phyloP scores from a whole-genome alignment of 371 early-diverging fungal genomes.

The Circinella umbellata region DNA sequence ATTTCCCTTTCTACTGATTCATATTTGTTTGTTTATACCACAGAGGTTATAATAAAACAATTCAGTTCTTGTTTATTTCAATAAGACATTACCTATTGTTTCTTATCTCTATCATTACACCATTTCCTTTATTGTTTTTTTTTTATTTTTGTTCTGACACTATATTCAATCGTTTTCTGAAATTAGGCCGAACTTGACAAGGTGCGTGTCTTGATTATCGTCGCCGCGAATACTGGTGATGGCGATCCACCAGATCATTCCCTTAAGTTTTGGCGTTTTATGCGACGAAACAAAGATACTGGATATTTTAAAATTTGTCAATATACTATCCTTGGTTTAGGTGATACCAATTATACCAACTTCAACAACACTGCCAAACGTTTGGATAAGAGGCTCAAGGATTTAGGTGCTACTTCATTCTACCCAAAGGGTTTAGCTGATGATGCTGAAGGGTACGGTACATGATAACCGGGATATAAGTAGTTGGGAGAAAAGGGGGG shows the following conservation, averaged over 20 bases:
- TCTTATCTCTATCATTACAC: neutral
- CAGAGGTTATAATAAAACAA: no score
- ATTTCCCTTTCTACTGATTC: no score
- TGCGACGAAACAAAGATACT: slow-evolving; percentile 68
- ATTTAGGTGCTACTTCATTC: slow-evolving; percentile 76
- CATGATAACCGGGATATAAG: neutral
- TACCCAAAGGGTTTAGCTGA: slow-evolving; percentile 84
- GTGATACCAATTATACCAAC: slow-evolving; percentile 93
- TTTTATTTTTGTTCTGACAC: no score
- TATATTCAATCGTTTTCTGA: no score
- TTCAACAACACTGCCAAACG: slow-evolving; percentile 85
- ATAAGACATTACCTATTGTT: no score
- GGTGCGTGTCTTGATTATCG: slow-evolving; percentile 72
- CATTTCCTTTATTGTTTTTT: no score
- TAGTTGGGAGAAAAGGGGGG: neutral
- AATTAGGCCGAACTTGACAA: slow-evolving; percentile 43
- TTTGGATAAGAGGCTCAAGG: slow-evolving; percentile 75
- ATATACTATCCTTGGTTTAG: slow-evolving; percentile 72
- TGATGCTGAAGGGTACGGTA: slow-evolving; percentile 82
- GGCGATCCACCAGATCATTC: slow-evolving; percentile 96
- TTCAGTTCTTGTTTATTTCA: neutral
- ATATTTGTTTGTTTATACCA: no score
- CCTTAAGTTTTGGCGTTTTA: slow-evolving; percentile 82
- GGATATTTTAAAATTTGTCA: slow-evolving; percentile 53
- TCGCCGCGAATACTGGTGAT: slow-evolving; percentile 93